Evolutionary conservation across 768 basidiomycete species (phyloP), one percentile per base, ranked within the genome.

Genomic region (Cantharellus anzutake): DNA sequence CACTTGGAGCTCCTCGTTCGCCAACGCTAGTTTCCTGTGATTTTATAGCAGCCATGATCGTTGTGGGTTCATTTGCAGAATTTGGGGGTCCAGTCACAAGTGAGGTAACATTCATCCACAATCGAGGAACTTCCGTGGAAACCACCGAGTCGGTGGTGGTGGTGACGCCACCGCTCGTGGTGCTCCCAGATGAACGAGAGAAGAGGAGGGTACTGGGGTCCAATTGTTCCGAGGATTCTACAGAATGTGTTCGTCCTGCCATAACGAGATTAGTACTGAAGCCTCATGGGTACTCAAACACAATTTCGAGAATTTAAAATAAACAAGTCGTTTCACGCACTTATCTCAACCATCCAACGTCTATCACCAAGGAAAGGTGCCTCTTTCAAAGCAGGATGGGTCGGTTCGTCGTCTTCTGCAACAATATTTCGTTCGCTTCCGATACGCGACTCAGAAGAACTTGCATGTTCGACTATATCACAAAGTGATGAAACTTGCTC

Each of bases 41-140:
- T 65, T 81, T 84, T 61, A 87, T 81, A 7, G 81, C 84, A 11
- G 79, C 76, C 73, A 86, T 80, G 74, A 86, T 83, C 7, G 82
- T 79, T 3, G 81, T 76, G 5, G 73, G 72, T 65, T 64, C 60
- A 66, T 79, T 80, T 57, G 81, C 77, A 2, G 74, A 71, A 59
- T 81, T 76, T 5, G 78, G 71, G 60, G 76, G 80, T 62, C 84
- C 82, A 56, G 83, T 66, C 67, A 80, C 74, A 39, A 84, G 70
- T 14, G 81, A 79, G 0, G 82, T 84, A 51, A 86, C 76, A 62
- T 77, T 86, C 3, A 86, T 73, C 2, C 79, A 80, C 11, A 86
- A 29, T 29, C 20, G 20, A 72, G 2, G 73, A 74, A 16, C 65
- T 67, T 48, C 44, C n/a, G 59, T 58, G 4, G 50, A 14, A 52